phyloP scores from a whole-genome alignment of 1,284 basidiomycete species.

The Naganishia sp. region DNA sequence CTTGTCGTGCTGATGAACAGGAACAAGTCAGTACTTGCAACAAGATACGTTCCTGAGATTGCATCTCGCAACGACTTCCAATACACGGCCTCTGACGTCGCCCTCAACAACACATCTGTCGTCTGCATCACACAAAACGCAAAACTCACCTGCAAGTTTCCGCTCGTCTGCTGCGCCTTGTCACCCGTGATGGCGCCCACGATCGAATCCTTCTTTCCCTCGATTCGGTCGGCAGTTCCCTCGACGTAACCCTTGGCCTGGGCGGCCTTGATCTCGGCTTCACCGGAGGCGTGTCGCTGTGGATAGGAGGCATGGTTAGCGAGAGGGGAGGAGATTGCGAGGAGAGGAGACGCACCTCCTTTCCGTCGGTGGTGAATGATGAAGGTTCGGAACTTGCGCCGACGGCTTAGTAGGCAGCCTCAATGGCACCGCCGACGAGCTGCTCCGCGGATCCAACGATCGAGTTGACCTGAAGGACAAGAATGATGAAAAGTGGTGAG shows the following conservation, averaged over 20 bases:
- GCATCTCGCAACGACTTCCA: no score
- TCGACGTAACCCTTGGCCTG: conserved; percentile 57
- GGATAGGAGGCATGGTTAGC: not conserved
- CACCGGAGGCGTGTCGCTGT: conserved; percentile 62
- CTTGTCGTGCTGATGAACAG: conserved; percentile 57
- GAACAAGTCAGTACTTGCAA: not conserved
- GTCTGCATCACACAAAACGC: not conserved
- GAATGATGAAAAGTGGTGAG: conserved; percentile 58
- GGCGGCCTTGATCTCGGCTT: conserved; percentile 56
- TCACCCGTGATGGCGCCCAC: conserved; percentile 68
- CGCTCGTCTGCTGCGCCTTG: conserved; percentile 62
- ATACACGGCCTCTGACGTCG: no score
- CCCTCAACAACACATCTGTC: not conserved
- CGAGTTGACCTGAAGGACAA: conserved; percentile 59
- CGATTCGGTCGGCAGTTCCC: conserved; percentile 62
- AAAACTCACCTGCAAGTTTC: conserved; percentile 52
- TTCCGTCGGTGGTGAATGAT: conserved; percentile 59
- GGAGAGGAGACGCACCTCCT: conserved; percentile 53
- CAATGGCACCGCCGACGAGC: conserved; percentile 60
- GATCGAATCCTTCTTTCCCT: conserved; percentile 66
- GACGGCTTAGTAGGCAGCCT: conserved; percentile 56
- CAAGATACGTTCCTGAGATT: not conserved
- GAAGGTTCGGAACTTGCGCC: conserved; percentile 46
- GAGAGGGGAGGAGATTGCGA: not conserved
- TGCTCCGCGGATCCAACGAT: conserved; percentile 49